phyloP scores from a whole-genome alignment of 1,139 yeast species.

The Saccharomycopsis phalli region DNA sequence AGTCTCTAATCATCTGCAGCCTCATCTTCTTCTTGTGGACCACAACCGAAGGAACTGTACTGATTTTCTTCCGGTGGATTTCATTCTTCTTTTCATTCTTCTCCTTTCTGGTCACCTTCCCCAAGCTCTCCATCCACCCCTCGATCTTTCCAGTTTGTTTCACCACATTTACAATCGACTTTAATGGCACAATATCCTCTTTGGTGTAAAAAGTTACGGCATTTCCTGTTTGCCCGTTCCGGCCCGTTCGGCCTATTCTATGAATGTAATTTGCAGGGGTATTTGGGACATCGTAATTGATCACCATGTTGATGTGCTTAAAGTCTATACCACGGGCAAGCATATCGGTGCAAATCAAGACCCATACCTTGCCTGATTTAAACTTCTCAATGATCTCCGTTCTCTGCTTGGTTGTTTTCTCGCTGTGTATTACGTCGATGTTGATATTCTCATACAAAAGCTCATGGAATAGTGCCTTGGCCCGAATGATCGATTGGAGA shows the following conservation, averaged over 20 bases:
- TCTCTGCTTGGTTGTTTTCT: constrained; percentile 83
- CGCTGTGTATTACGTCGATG: constrained; percentile 95
- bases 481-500: constrained; percentile 85
- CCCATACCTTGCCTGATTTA: constrained; percentile 90
- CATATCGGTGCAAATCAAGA: constrained; percentile 92
- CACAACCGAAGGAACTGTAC: constrained; percentile 75
- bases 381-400: constrained; percentile 78
- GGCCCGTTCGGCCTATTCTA: constrained; percentile 97
- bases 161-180: constrained; percentile 89
- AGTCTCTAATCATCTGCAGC: constrained; percentile 69
- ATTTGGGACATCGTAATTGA: constrained; percentile 94
- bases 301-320: constrained; percentile 88
- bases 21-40: constrained; percentile 55
- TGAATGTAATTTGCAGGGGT: constrained; percentile 94
- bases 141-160: constrained; percentile 71
- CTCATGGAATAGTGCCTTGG: constrained; percentile 91
- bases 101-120: constrained; percentile 60
- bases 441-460: constrained; percentile 81
- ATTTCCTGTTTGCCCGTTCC: constrained; percentile 80
- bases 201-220: constrained; percentile 93
- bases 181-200: constrained; percentile 68
- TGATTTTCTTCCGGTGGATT: constrained; percentile 61
- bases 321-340: constrained; percentile 95
- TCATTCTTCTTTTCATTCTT: constrained; percentile 57
- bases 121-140: constrained; percentile 73